Evolutionary conservation across 768 basidiomycete species (phyloP), one percentile per base, ranked within the genome.

Genomic region (Tylopilus felleus): DNA sequence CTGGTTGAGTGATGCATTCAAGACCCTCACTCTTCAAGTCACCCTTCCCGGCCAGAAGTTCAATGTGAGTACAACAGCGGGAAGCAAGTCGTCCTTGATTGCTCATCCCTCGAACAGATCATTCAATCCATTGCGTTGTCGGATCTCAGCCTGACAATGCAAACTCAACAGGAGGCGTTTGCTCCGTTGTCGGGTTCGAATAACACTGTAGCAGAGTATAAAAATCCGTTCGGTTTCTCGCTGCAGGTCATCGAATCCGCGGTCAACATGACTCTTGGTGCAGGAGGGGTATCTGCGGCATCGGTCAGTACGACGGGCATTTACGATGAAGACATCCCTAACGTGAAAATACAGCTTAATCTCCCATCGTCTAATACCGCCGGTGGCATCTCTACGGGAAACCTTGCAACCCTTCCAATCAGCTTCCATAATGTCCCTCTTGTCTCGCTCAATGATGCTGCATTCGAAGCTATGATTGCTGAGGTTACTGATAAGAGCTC

Each of bases 171-270:
- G 48, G 74, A 88, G 64, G 74, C 81, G 0, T 87, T 81, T 59
- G 78, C 80, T 1, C 85, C 86, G 0, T 71, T 78, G n/a, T 72
- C 85, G 0, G 78, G 81, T 57, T 87, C 84, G 5, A 69, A 77
- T 38, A 68, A 73, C 47, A 83, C 82, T 0, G 50, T 82, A 4
- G 84, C 82, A 16, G 70, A 75, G 57, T 86, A 85, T 66, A 80
- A 79, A 67, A 90, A 88, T 68, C 87, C 88, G 1, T 89, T 89
- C 64, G 87, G 87, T 4, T 90, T 90, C 70, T 80, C 83, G 12
- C 65, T 89, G 49, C 85, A 88, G 61, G 83, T 86, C 22, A 66
- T 82, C 12, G 74, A 79, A 57, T 72, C 81, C 2, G 75, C 77
- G 1, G 75, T 87, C 61, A 76, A 77, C 22, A 79, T 89, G 57